Base-by-base conservation (phyloP, 495 filamentous ascomycete genomes). In the Parathielavia hyrcaniae region DNA sequence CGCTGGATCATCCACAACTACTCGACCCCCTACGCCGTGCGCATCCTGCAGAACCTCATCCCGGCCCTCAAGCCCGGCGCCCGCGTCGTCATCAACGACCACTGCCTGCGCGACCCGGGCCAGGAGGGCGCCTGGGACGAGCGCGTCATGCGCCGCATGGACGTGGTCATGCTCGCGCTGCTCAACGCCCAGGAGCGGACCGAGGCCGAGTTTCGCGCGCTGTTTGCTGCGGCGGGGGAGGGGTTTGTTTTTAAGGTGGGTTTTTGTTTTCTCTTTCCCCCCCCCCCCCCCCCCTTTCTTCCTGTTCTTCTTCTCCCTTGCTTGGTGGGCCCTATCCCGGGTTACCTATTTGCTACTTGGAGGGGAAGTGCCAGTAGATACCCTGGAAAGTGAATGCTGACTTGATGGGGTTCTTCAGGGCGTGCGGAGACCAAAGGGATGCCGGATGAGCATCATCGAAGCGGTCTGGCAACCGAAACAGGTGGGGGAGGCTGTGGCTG, bases 1-100 rank as follows among this genome's bases (percentile, higher is more conserved):
- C 78, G 81, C 23, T 82, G 76, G 75, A 79, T 81, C 54, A 61
- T 85, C 50, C 82, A 83, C 65, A 80, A 84, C 67, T 77, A 83
- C 69, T 77, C 78, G 23, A 79, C 81, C 23, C 79, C 78, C 35
- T 83, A 82, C 61, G 76, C 77, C 1, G 58, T 80, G n/a, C 71
- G 76, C 53, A 77, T 84, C 48, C 71, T 86, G 22, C 61, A 67
- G 53, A 73, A 71, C 50, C 61, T 84, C 22, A 74, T 82, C 40
- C 81, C 81, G 5, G 79, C 79, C 0, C 68, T 86, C 23, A 83
- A 81, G 62, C 70, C 72, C 2, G 79, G 79, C 46, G 73, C 81
- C 11, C 72, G 72, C 41, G 65, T 83, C 48, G 50, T 82, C 54
- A 75, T 80, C 53, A 81, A 80, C 59, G 80, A 83, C 57, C 67